Evolutionary conservation across 768 basidiomycete genomes (phyloP), one percentile per base, ranked within the genome.

Genomic region (Lentinula detonsa): DNA sequence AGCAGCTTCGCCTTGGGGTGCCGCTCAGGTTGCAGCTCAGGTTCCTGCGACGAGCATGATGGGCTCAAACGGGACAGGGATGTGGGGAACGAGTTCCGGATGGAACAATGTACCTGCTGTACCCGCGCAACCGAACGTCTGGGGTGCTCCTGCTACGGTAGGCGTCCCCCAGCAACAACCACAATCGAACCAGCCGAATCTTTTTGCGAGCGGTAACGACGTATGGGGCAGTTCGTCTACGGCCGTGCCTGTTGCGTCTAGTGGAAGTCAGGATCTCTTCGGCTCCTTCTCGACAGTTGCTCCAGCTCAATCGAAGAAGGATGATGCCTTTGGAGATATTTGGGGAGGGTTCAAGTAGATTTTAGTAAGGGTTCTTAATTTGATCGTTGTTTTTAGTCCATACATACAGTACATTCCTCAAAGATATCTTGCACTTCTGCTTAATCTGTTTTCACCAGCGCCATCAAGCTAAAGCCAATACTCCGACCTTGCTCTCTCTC

Each of bases 301-400:
- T 55, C 63, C 75, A 74, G n/a, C 68, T 0, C 69, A 69, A 53
- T 69, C 74, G 62, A 87, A 88, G 76, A 88, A 81, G 72, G 91
- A 91, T 63, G 91, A 93, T 66, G 85, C 77, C 6, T 93, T 93
- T 68, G 90, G 88, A 6, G 90, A 93, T 72, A 71, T 93, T 53
- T 93, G 91, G 91, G 89, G 90, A 53, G 84, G 86, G 42, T 90
- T 90, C 72, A 91, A 91, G 78, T 92, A 43, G 56, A 8, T 8
- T 42, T 56, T 5, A 31, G 8, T 23, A n/a, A 4, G 15, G 11
- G 18, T 54, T 34, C 33, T 21, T 54, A n/a, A 34, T 54, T n/a
- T 21, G 18, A 39, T 34, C 33, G 52, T 23, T 16, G 16, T 43
- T 28, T 28, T 28, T 3, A 28, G 15, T 13, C 16, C 16, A 7